Conservation (phyloP, 1,284 basidiomycete genomes). For the Puccinia hordei region DNA sequence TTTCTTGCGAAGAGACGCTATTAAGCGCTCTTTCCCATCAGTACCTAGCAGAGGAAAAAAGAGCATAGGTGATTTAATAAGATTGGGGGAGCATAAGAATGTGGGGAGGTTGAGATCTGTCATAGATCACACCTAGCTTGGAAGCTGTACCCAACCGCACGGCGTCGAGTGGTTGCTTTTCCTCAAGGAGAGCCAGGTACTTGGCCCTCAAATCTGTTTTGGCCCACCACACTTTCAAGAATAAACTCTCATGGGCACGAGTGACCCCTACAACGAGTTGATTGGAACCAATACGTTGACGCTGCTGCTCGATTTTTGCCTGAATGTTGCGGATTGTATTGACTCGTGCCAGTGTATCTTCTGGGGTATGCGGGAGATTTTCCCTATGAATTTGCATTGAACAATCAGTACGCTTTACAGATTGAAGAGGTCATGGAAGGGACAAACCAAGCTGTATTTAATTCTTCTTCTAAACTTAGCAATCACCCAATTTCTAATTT, state of each 20-base stretch:
- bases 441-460: slow-evolving; percentile 11
- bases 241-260: no score
- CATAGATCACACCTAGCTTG: slow-evolving; percentile 31
- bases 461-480: neutral
- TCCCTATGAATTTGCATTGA: neutral
- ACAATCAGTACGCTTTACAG: neutral
- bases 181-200: no score
- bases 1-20: neutral
- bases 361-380: neutral
- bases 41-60: slow-evolving; percentile 5
- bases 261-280: neutral
- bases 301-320: neutral
- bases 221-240: no score
- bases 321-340: neutral
- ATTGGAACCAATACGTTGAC: neutral
- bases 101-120: no score
- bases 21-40: slow-evolving; percentile 3
- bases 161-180: neutral
- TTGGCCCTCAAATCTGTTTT: no score
- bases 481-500: neutral
- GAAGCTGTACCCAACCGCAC: neutral
- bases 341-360: neutral
- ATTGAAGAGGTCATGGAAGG: no score
- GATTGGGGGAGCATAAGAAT: no score
- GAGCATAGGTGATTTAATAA: no score